Conservation (phyloP, 306 rosid genomes). For the Sicyos baderoa region DNA sequence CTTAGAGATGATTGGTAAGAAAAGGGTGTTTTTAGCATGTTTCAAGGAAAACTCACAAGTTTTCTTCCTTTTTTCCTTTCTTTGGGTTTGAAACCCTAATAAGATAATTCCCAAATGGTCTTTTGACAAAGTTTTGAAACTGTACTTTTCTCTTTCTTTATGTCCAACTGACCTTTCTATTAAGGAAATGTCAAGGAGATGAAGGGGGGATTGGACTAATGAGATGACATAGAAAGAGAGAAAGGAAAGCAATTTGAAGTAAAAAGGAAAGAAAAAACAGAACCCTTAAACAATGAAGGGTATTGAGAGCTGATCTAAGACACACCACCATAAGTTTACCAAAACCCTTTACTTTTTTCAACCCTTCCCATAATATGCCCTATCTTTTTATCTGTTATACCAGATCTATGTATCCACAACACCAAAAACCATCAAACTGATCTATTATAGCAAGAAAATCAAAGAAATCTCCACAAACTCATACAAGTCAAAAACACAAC, state of each 20-base stretch:
- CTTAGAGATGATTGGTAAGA: slow-evolving; percentile 32
- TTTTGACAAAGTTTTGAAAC: too few species aligned
- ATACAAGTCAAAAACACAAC: too few species aligned
- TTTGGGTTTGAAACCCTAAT: slow-evolving; percentile 39
- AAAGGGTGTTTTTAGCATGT: slow-evolving; percentile 28
- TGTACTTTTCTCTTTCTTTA: slow-evolving; percentile 40
- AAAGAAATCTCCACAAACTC: background rate
- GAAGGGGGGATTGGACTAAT: slow-evolving; percentile 32
- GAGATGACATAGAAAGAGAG: too few species aligned
- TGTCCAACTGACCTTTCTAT: slow-evolving; percentile 53
- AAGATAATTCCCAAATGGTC: slow-evolving; percentile 5
- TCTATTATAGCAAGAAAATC: slow-evolving; percentile 40
- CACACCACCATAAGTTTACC: slow-evolving; percentile 12
- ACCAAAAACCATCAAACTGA: slow-evolving; percentile 42
- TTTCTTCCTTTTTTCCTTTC: too few species aligned
- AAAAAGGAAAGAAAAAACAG: too few species aligned
- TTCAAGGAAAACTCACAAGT: slow-evolving; percentile 26
- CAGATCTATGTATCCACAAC: slow-evolving; percentile 71
- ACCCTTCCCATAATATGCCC: slow-evolving; percentile 29
- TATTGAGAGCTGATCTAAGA: slow-evolving; percentile 52
- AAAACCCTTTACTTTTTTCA: slow-evolving; percentile 27
- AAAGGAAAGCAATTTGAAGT: too few species aligned
- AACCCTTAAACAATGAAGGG: slow-evolving; percentile 28
- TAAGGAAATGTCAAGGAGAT: slow-evolving; percentile 75
- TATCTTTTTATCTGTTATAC: slow-evolving; percentile 54